Evolutionary conservation across 352 stramenopile genomes (phyloP).

Genomic region (Pilasporangium apinafurcum): DNA sequence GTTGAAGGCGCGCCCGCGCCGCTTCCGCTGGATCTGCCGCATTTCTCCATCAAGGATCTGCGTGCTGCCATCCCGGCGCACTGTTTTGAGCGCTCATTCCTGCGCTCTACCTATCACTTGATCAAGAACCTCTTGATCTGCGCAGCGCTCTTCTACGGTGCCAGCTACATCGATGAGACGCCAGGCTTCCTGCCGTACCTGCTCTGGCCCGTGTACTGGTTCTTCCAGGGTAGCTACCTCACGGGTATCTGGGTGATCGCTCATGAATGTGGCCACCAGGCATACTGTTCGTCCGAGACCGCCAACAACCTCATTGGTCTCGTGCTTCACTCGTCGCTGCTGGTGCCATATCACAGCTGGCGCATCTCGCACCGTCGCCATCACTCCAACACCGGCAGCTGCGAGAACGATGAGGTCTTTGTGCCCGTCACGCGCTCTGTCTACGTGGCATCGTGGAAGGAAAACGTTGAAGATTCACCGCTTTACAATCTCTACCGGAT

Average conservation of each 20-base stretch:
- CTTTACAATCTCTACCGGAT: slow-evolving; percentile 95
- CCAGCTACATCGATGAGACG: slow-evolving; percentile 57
- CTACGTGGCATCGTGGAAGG: slow-evolving; percentile 38
- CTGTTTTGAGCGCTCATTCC: slow-evolving; percentile 95
- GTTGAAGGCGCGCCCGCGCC: slow-evolving; percentile 68
- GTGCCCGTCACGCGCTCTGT: slow-evolving; percentile 85
- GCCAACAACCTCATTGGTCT: slow-evolving; percentile 96
- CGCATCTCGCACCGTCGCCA: slow-evolving; percentile 94
- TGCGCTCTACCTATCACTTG: slow-evolving; percentile 90
- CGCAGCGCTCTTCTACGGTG: slow-evolving; percentile 83
- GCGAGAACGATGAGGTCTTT: slow-evolving; percentile 98
- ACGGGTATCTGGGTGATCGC: slow-evolving; percentile 97
- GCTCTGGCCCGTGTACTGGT: slow-evolving; percentile 95
- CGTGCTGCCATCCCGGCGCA: slow-evolving; percentile 90
- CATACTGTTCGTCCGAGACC: slow-evolving; percentile 90
- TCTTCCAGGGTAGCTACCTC: slow-evolving; percentile 96
- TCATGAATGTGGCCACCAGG: slow-evolving; percentile 97
- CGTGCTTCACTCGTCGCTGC: slow-evolving; percentile 94
- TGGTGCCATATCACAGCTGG: slow-evolving; percentile 99
- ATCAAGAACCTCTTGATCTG: slow-evolving; percentile 90
- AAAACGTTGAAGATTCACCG: slow-evolving; percentile 91
- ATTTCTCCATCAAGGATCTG: slow-evolving; percentile 88
- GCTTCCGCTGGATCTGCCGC: slow-evolving; percentile 72
- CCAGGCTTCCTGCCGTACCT: slow-evolving; percentile 11
- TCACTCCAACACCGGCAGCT: slow-evolving; percentile 94